phyloP scores from a whole-genome alignment of 1,139 yeast species.

The Taphrina wiesneri region DNA sequence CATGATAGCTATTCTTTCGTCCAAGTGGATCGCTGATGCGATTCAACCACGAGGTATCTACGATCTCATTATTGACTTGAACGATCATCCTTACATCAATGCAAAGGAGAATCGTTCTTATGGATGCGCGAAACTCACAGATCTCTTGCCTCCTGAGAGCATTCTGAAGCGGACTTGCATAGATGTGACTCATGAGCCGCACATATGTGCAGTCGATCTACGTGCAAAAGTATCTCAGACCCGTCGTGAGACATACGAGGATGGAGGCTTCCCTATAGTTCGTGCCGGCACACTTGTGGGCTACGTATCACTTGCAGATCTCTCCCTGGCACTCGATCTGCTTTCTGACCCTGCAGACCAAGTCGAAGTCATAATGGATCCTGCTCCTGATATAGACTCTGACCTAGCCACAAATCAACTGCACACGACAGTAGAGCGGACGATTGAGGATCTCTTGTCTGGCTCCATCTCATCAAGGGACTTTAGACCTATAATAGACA shows the following conservation, averaged over 20 bases:
- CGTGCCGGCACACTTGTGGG: slow-evolving; percentile 25
- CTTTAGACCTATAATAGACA: slow-evolving; percentile 4
- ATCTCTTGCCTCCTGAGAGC: background rate
- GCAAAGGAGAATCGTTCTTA: background rate
- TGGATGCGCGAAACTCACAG: background rate
- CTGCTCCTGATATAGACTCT: background rate
- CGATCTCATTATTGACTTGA: slow-evolving; percentile 24
- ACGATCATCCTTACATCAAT: slow-evolving; percentile 26
- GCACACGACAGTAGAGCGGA: background rate
- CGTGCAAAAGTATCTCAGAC: background rate
- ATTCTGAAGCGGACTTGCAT: background rate
- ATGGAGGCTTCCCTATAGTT: slow-evolving; percentile 33
- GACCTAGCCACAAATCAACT: background rate
- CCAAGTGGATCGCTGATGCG: slow-evolving; percentile 37
- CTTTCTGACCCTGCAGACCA: background rate
- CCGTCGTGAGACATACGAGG: slow-evolving; percentile 3
- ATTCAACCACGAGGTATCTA: slow-evolving; percentile 33
- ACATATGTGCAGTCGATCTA: background rate
- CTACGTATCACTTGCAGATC: slow-evolving; percentile 30
- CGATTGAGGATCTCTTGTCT: background rate
- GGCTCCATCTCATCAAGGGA: background rate
- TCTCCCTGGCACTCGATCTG: slow-evolving; percentile 28
- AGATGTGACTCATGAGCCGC: slow-evolving; percentile 17
- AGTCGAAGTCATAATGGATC: background rate
- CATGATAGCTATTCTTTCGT: slow-evolving; percentile 34